Evolutionary conservation across 2,329 filamentous ascomycete species (phyloP), one percentile per base, ranked within the genome.

Genomic region (Neonectria neomacrospora): DNA sequence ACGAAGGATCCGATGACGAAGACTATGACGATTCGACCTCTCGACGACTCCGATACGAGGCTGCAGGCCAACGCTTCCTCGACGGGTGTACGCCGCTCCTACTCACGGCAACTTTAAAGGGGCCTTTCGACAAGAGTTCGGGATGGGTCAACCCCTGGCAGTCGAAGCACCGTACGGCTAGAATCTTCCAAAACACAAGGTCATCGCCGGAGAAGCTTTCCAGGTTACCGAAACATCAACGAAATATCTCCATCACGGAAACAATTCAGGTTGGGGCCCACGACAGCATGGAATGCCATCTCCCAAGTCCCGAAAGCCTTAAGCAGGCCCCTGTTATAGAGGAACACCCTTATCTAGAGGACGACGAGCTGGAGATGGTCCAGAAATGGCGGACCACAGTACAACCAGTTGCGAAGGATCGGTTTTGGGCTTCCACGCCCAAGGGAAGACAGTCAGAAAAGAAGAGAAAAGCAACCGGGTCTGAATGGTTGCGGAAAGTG

Each of bases 61-160:
- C 80, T 0, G 84, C 89, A 12, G 90, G 87, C 1, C 77, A 82
- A 32, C 81, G 82, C 34, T 92, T 85, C 68, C 77, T 91, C 39
- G 77, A 81, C 7, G 90, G 90, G 0, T 78, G 82, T 30, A 73
- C 81, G 2, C 83, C 90, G 0, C 71, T 85, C 23, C 80, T 94
- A 3, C 74, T 89, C 3, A 90, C 90, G 12, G 85, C 90, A 7
- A 76, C 79, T 6, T 79, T 92, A 3, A 82, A 79, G 63, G 90
- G 90, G 0, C 90, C 90, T 0, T 90, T 92, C 67, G 81, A 83
- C 22, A 42, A 58, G 32, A 66, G 51, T 7, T 71, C 73, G 6
- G 69, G 73, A 41, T 78, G 76, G 76, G 53, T 67, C 5, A 79
- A 79, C 50, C 77, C 77, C 5, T 79, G 77, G 77, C 68, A 67